phyloP scores from a whole-genome alignment of 306 rosid species.

The Citrullus mucosospermus region DNA sequence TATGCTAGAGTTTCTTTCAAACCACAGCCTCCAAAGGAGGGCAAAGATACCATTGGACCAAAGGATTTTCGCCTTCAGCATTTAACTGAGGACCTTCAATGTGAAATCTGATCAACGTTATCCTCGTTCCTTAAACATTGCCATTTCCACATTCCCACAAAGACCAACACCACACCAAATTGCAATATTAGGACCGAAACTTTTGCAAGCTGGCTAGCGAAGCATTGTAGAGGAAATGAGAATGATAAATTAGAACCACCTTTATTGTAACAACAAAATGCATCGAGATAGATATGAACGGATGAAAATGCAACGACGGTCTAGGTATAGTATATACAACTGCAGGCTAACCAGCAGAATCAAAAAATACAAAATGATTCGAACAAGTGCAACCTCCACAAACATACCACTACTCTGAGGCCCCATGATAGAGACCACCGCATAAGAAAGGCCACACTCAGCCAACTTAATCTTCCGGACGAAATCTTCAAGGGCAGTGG shows the following conservation, averaged over 20 bases:
- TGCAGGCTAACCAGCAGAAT: too few relatives aligned
- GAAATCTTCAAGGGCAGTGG: slow-evolving; percentile 46
- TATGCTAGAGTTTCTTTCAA: too few relatives aligned
- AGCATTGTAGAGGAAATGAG: not conserved
- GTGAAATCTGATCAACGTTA: not conserved
- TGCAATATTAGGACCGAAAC: not conserved
- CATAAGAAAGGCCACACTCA: slow-evolving; percentile 66
- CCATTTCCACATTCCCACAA: not conserved
- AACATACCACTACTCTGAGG: slow-evolving; percentile 85
- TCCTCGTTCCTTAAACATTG: not conserved
- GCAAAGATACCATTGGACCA: too few relatives aligned
- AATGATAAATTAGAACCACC: not conserved
- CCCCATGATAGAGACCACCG: slow-evolving; percentile 90
- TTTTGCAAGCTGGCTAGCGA: not conserved
- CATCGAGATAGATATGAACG: not conserved
- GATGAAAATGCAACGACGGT: not conserved
- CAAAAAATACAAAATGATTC: too few relatives aligned
- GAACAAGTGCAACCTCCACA: not conserved
- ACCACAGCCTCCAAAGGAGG: too few relatives aligned
- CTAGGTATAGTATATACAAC: not conserved
- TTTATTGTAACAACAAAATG: not conserved
- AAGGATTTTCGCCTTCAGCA: too few relatives aligned
- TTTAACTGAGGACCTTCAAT: too few relatives aligned
- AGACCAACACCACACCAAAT: not conserved
- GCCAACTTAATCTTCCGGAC: slow-evolving; percentile 27